These are phyloP conservation scores for Tulasnella sp. DNA, from an alignment of 768 basidiomycete species.

Conservation along the genomic window DNA sequence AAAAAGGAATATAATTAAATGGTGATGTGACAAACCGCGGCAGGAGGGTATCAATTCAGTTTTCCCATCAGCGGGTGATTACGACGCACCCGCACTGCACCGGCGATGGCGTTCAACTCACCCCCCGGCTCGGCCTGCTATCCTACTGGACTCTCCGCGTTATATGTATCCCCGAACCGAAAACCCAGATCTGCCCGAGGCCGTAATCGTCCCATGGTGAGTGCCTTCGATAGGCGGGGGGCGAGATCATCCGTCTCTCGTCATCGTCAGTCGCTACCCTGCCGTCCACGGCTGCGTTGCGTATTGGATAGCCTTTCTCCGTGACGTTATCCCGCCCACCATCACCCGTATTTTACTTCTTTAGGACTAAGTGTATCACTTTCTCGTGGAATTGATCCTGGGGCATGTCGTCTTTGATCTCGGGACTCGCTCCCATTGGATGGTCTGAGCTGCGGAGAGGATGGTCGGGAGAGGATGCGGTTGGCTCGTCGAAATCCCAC, in stretches of 20 bases:
- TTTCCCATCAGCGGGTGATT: no score
- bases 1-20: no score
- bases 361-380: background rate
- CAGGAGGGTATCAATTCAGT: no score
- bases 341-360: background rate
- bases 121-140: background rate
- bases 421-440: background rate
- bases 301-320: no score
- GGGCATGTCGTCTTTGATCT: no score
- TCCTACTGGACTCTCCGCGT: background rate
- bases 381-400: background rate
- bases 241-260: no score
- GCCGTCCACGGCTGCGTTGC: background rate
- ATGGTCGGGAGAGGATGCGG: background rate
- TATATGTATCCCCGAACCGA: background rate
- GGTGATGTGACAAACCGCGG: no score
- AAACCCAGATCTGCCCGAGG: background rate
- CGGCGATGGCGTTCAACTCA: background rate
- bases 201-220: no score
- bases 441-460: background rate
- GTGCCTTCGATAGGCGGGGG: no score
- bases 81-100: background rate
- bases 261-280: no score
- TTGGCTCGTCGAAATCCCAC: background rate
- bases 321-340: background rate